phyloP scores from a whole-genome alignment of 345 rosid genomes.

The Sisymbrium irio region DNA sequence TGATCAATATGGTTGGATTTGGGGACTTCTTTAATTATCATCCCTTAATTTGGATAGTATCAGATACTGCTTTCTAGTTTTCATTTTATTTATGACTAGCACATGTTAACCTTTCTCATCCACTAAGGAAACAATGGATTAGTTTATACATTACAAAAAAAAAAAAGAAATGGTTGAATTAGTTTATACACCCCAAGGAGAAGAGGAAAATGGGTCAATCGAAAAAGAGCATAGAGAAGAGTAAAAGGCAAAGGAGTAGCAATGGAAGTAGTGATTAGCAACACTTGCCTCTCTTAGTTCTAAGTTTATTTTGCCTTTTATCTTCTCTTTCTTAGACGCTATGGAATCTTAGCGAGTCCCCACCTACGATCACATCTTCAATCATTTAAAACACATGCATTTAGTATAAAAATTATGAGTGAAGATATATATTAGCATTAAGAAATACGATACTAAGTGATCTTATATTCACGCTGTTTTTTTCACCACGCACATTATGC shows the following conservation, averaged over 20 bases:
- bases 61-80: background rate
- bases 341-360: constrained; percentile 33
- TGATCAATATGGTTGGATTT: constrained; percentile 24
- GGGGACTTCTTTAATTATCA: constrained; percentile 2
- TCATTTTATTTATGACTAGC: background rate
- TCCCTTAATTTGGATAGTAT: constrained; percentile 9
- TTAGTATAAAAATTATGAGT: background rate
- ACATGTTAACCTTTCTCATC: constrained; percentile 9
- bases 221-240: constrained; percentile 30
- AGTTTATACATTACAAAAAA: constrained; percentile 6
- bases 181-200: constrained; percentile 31
- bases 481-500: background rate
- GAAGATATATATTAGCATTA: background rate
- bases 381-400: constrained; percentile 27
- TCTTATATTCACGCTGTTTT: background rate
- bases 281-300: constrained; percentile 33
- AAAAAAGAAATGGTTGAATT: constrained; percentile 10
- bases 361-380: constrained; percentile 35
- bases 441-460: background rate
- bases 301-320: constrained; percentile 7
- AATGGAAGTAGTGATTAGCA: constrained; percentile 34
- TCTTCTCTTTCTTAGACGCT: constrained; percentile 17
- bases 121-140: constrained; percentile 10
- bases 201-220: constrained; percentile 26
- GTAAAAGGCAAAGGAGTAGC: constrained; percentile 28